phyloP scores from a whole-genome alignment of 2,329 filamentous ascomycete species.

The Colletotrichum liriopes region DNA sequence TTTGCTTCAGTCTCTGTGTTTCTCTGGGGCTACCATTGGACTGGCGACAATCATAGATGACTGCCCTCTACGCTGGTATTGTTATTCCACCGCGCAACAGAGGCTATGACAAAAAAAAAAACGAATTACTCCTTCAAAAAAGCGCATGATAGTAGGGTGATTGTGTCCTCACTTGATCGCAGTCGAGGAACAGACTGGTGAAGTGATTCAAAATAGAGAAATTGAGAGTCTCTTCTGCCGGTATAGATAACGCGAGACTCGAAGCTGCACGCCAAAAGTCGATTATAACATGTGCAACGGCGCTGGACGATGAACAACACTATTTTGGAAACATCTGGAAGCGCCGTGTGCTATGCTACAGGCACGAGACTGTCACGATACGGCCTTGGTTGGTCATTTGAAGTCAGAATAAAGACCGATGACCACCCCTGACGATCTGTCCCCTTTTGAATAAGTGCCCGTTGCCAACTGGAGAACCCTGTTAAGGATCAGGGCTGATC shows the following conservation, averaged over 20 bases:
- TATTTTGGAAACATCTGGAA: not conserved
- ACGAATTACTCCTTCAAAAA: too few relatives aligned
- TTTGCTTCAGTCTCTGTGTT: not conserved
- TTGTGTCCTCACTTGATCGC: not conserved
- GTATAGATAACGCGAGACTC: too few relatives aligned
- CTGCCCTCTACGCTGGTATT: too few relatives aligned
- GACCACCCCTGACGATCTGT: not conserved
- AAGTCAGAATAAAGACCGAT: not conserved
- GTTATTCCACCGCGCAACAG: not conserved
- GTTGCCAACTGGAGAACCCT: constrained; percentile 11
- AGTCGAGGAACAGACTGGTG: not conserved
- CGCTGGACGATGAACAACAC: too few relatives aligned
- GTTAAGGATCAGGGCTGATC: constrained; percentile 7
- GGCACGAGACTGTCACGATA: not conserved
- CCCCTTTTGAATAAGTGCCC: not conserved
- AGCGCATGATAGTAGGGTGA: not conserved
- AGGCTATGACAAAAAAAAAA: too few relatives aligned
- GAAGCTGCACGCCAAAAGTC: not conserved
- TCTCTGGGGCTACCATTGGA: not conserved
- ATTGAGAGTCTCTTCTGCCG: not conserved
- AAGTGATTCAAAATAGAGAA: too few relatives aligned
- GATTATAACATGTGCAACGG: too few relatives aligned
- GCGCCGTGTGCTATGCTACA: too few relatives aligned
- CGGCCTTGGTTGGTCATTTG: not conserved
- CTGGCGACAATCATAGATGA: not conserved